phyloP scores from a whole-genome alignment of 176 grass and related monocot genomes.

The Leersia perrieri region DNA sequence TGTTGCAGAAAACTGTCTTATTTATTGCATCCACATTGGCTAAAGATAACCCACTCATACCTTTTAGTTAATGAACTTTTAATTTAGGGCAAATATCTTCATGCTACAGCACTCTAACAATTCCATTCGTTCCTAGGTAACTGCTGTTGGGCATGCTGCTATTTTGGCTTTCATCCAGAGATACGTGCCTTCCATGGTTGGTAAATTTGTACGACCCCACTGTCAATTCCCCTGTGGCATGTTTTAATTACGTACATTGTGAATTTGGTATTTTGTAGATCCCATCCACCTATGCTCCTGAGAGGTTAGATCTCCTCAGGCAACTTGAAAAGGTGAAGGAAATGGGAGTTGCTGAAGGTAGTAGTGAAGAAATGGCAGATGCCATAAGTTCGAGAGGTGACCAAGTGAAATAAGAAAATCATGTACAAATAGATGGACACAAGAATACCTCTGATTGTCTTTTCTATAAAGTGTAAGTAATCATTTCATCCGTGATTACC shows the following conservation, averaged over 20 bases:
- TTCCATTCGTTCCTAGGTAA: slow-evolving; percentile 57
- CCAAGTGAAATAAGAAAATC: slow-evolving; percentile 36
- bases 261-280: slow-evolving; percentile 54
- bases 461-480: slow-evolving; percentile 52
- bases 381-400: slow-evolving; percentile 36
- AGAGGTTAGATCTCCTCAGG: slow-evolving; percentile 94
- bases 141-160: slow-evolving; percentile 97
- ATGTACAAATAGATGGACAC: slow-evolving; percentile 34
- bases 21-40: slow-evolving; percentile 16
- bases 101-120: slow-evolving; percentile 3
- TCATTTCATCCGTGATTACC: not conserved
- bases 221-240: not conserved
- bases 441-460: slow-evolving; percentile 24
- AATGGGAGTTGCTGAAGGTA: slow-evolving; percentile 60
- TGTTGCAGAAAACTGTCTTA: not conserved
- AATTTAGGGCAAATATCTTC: slow-evolving; percentile 13
- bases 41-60: not conserved
- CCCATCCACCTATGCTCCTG: slow-evolving; percentile 91
- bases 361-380: slow-evolving; percentile 45
- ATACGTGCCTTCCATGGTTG: slow-evolving; percentile 93
- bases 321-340: slow-evolving; percentile 93
- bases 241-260: slow-evolving; percentile 1
- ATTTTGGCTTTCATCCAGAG: slow-evolving; percentile 98
- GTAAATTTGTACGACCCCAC: slow-evolving; percentile 22
- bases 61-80: not conserved